Conservation (phyloP, 305 asterid species). For the Rubia occidens region DNA sequence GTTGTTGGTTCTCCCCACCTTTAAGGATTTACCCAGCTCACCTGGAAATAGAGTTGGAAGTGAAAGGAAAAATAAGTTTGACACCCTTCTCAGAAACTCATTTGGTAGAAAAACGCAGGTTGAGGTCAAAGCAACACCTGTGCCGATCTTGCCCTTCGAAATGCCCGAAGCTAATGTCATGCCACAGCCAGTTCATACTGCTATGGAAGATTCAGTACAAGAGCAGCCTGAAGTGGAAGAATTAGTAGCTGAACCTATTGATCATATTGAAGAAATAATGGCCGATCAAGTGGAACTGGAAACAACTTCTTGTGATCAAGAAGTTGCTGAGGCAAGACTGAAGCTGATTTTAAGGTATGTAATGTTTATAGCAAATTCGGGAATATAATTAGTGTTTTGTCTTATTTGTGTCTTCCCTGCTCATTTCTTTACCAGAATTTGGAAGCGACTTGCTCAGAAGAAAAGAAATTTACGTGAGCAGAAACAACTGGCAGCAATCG, state of each 20-base stretch:
- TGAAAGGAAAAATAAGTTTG: conserved; percentile 31
- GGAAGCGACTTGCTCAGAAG: conserved; percentile 67
- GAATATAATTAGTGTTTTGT: conserved; percentile 17
- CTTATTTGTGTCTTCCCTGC: conserved; percentile 22
- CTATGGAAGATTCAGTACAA: conserved; percentile 29
- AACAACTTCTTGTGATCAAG: conserved; percentile 42
- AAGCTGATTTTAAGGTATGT: conserved; percentile 71
- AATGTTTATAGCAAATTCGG: conserved; percentile 13
- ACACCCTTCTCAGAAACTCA: conserved; percentile 41
- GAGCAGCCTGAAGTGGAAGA: conserved; percentile 31
- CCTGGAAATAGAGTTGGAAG: conserved; percentile 30
- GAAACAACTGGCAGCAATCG: conserved; percentile 53
- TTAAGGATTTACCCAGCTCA: conserved; percentile 28
- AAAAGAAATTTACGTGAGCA: conserved; percentile 66
- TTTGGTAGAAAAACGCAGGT: conserved; percentile 30
- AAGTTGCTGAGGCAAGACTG: conserved; percentile 75
- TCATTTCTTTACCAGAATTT: conserved; percentile 46
- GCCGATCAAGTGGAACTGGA: conserved; percentile 35
- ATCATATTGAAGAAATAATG: conserved; percentile 35
- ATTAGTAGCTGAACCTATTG: conserved; percentile 33
- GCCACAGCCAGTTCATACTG: conserved; percentile 30
- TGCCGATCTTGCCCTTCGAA: conserved; percentile 29
- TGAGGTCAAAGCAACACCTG: conserved; percentile 29
- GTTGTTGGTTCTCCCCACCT: conserved; percentile 25
- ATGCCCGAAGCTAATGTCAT: conserved; percentile 30